These are phyloP conservation scores for Trypanosoma avium DNA, from an alignment of 208 protist species.

Conservation along the genomic window DNA sequence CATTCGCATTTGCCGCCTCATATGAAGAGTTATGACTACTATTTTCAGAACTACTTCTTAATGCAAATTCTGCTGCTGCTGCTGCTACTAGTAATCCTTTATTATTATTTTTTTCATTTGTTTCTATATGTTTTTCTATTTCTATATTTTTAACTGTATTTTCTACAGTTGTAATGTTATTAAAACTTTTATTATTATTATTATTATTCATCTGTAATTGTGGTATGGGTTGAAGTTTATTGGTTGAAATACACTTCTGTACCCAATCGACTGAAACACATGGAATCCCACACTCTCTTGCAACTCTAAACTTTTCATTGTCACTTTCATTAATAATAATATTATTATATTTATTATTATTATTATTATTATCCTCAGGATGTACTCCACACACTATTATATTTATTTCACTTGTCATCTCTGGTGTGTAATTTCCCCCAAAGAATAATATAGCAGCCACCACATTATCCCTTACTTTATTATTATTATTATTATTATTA, in stretches of 20 bases:
- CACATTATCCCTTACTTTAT: too few relatives aligned
- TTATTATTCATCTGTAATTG: too few relatives aligned
- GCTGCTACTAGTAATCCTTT: too few relatives aligned
- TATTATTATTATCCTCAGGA: neutral
- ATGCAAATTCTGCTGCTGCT: too few relatives aligned
- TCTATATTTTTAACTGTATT: too few relatives aligned
- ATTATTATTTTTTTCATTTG: too few relatives aligned
- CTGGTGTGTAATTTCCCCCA: constrained; percentile 59
- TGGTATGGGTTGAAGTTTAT: neutral
- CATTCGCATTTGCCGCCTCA: constrained; percentile 3
- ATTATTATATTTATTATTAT: neutral
- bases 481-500: constrained; percentile 42
- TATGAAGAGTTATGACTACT: neutral
- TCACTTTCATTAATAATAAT: neutral
- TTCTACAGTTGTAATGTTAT: too few relatives aligned
- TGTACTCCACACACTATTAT: constrained; percentile 45
- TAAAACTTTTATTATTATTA: too few relatives aligned
- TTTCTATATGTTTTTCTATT: too few relatives aligned
- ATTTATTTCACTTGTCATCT: constrained; percentile 51
- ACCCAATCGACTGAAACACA: constrained; percentile 65
- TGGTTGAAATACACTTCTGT: constrained; percentile 43
- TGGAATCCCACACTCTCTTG: constrained; percentile 25
- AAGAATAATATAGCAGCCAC: constrained; percentile 67
- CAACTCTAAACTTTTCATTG: constrained; percentile 21
- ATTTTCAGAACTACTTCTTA: too few relatives aligned